These are phyloP conservation scores for Austroboletus novae-zelandiae DNA, from an alignment of 1,284 basidiomycete genomes.

Conservation along the genomic window DNA sequence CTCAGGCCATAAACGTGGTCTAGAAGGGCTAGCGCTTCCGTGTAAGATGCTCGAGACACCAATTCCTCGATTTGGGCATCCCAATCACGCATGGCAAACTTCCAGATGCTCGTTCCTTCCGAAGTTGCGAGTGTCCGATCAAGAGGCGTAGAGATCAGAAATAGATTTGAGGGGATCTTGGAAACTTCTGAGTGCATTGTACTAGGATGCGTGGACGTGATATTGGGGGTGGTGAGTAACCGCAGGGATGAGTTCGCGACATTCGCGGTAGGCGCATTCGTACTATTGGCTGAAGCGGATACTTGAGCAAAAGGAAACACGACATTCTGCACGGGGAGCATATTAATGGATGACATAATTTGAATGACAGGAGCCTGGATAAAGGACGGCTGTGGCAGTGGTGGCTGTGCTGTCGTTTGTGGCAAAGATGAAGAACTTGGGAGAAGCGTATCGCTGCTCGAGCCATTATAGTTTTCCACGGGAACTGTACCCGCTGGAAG, in stretches of 20 bases:
- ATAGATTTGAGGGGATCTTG: constrained; percentile 46
- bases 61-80: constrained; percentile 84
- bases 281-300: constrained; percentile 24
- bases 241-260: constrained; percentile 47
- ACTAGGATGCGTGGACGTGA: constrained; percentile 44
- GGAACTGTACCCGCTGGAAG: constrained; percentile 68
- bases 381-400: constrained; percentile 26
- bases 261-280: constrained; percentile 22
- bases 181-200: constrained; percentile 29
- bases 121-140: constrained; percentile 60
- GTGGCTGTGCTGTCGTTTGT: constrained; percentile 15
- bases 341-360: constrained; percentile 76
- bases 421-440: constrained; percentile 22
- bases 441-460: constrained; percentile 25
- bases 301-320: constrained; percentile 56
- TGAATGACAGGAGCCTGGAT: constrained; percentile 65
- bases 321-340: constrained; percentile 62
- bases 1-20: constrained; percentile 40
- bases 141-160: constrained; percentile 69
- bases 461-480: constrained; percentile 14
- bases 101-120: constrained; percentile 80
- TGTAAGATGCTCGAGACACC: constrained; percentile 68
- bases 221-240: constrained; percentile 38
- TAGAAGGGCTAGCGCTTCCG: constrained; percentile 80
- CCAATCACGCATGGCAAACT: constrained; percentile 71